Percentiles rank a stretch among this genome's conserved stretches.
phyloP scores from a whole-genome alignment of 371 early-diverging fungal genomes.

The Mortierella sp. region DNA sequence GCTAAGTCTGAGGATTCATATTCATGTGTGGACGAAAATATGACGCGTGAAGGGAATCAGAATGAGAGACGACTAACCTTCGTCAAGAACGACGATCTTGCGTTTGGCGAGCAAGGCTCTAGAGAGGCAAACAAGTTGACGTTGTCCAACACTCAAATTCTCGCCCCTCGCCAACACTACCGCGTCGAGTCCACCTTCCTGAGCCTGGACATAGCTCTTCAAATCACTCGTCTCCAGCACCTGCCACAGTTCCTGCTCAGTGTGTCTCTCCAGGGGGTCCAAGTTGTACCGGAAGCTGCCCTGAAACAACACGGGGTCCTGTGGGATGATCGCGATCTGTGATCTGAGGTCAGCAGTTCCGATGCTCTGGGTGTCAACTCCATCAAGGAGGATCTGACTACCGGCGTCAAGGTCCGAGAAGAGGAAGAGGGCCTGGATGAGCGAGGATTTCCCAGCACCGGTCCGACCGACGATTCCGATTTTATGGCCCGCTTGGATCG shows the following conservation, averaged over 20 bases:
- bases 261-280: slow-evolving; percentile 71
- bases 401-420: slow-evolving; percentile 89
- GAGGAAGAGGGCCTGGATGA: slow-evolving; percentile 91
- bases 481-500: slow-evolving; percentile 78
- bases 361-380: slow-evolving; percentile 84
- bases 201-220: slow-evolving; percentile 60
- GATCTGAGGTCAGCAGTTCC: slow-evolving; percentile 86
- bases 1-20: background rate
- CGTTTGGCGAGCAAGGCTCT: slow-evolving; percentile 67
- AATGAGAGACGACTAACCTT: slow-evolving; percentile 48
- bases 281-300: slow-evolving; percentile 76
- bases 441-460: slow-evolving; percentile 93
- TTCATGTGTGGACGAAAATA: background rate
- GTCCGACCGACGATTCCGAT: slow-evolving; percentile 96
- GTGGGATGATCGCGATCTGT: slow-evolving; percentile 92
- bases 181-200: slow-evolving; percentile 62
- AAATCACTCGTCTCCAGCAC: slow-evolving; percentile 67
- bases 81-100: slow-evolving; percentile 71
- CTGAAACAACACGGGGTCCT: slow-evolving; percentile 94
- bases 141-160: slow-evolving; percentile 72
- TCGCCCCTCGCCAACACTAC: slow-evolving; percentile 62
- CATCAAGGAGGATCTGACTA: slow-evolving; percentile 71
- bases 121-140: slow-evolving; percentile 73
- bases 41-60: background rate
- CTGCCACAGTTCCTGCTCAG: slow-evolving; percentile 72